phyloP scores from a whole-genome alignment of 2,329 filamentous ascomycete species.

The Penicillium sp. region DNA sequence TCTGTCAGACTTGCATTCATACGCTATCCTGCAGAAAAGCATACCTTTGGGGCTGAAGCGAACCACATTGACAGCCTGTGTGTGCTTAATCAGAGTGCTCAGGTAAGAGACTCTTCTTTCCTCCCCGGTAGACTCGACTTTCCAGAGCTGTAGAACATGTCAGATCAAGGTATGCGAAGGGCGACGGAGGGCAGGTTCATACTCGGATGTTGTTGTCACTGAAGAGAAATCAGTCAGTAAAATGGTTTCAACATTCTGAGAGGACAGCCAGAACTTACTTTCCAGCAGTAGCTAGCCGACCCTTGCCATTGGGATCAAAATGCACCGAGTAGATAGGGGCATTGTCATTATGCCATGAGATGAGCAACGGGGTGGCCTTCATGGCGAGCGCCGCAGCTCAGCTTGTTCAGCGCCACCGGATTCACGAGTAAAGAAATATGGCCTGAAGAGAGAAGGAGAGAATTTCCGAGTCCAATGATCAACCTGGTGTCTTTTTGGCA shows the following conservation, averaged over 20 bases:
- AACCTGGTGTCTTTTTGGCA: constrained; percentile 7
- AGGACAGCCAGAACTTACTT: constrained; percentile 51
- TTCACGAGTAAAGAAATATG: not conserved
- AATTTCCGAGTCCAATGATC: constrained; percentile 6
- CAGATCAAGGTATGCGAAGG: constrained; percentile 31
- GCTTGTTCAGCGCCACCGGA: constrained; percentile 11
- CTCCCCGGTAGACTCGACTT: constrained; percentile 77
- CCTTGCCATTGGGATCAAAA: constrained; percentile 90
- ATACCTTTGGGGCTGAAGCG: constrained; percentile 90
- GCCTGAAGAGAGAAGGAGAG: not conserved
- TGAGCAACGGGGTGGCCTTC: constrained; percentile 94
- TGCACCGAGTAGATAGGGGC: constrained; percentile 95
- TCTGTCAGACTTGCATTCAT: constrained; percentile 23
- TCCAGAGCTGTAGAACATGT: constrained; percentile 70
- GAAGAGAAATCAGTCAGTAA: constrained; percentile 16
- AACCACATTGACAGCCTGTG: constrained; percentile 96
- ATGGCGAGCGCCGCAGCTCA: constrained; percentile 54
- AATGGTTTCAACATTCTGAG: not conserved
- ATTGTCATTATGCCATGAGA: constrained; percentile 98
- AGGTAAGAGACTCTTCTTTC: constrained; percentile 89
- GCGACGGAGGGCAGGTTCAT: constrained; percentile 40
- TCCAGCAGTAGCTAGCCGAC: constrained; percentile 86
- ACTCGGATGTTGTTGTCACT: constrained; percentile 90
- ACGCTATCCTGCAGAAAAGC: not conserved
- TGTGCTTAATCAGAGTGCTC: constrained; percentile 87